phyloP scores from a whole-genome alignment of 1,284 basidiomycete species.

The Malassezia nana region DNA sequence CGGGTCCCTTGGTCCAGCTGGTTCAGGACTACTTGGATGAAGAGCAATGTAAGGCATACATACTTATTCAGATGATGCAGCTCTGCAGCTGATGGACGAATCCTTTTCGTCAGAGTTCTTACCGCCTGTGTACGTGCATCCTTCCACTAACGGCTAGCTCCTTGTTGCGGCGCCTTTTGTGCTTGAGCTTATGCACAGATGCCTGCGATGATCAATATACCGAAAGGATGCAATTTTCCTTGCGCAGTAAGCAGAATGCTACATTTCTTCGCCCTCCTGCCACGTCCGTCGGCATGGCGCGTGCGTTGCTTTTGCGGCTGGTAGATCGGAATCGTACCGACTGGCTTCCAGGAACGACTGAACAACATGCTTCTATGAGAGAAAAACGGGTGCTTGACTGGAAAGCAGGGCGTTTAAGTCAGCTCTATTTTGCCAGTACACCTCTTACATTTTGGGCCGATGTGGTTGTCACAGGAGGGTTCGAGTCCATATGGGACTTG shows the following conservation, averaged over 20 bases:
- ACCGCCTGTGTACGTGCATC: constrained; percentile 1
- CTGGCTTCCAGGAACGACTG: background rate
- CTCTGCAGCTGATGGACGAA: constrained; percentile 8
- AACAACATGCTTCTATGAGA: background rate
- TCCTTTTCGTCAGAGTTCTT: background rate
- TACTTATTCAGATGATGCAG: constrained; percentile 12
- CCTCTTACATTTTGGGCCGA: constrained; percentile 7
- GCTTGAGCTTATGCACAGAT: constrained; percentile 5
- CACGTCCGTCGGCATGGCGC: background rate
- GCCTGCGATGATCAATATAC: background rate
- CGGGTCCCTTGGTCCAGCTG: constrained; percentile 10
- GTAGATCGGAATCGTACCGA: background rate
- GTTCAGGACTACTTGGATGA: constrained; percentile 17
- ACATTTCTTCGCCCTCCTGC: background rate
- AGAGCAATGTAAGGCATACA: constrained; percentile 11
- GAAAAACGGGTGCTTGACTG: background rate
- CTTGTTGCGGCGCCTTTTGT: constrained; percentile 3
- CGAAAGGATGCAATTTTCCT: background rate
- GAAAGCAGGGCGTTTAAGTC: background rate
- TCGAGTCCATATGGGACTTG: constrained; percentile 7
- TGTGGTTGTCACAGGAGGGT: background rate
- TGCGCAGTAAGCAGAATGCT: background rate
- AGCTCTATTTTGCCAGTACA: background rate
- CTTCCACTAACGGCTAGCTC: background rate
- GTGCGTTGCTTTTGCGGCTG: background rate